Percentiles rank a stretch among this genome's conserved stretches.
Evolutionary conservation across 176 grass and related monocot genomes (phyloP).

Genomic region (Raddia guianensis): DNA sequence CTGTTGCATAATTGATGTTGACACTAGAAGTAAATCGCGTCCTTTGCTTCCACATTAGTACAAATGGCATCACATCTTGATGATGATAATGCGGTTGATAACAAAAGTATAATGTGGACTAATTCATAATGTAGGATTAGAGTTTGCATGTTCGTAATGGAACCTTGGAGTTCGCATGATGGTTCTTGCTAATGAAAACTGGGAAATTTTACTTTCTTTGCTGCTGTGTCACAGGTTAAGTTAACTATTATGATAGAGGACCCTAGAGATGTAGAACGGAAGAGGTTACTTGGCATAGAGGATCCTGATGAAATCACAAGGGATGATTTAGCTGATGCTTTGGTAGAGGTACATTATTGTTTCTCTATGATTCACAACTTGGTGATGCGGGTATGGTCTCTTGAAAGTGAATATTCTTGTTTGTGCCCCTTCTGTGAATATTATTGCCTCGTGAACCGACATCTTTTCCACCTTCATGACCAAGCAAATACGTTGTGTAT

Average conservation of each 20-base stretch:
- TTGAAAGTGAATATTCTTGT: not conserved
- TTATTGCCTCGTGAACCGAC: not conserved
- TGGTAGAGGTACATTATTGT: constrained; percentile 72
- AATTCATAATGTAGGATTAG: not conserved
- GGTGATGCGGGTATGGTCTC: not conserved
- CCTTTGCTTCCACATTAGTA: not conserved
- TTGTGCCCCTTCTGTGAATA: not conserved
- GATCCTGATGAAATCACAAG: constrained; percentile 81
- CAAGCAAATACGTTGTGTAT: not conserved
- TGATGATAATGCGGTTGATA: not conserved
- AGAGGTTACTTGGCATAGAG: constrained; percentile 87
- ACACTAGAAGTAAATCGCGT: not conserved
- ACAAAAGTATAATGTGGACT: not conserved
- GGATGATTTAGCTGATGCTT: constrained; percentile 83
- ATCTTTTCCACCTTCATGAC: constrained; percentile 12
- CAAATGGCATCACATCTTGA: not conserved
- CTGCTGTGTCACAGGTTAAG: constrained; percentile 68
- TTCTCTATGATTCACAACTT: constrained; percentile 42
- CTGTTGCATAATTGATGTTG: not conserved
- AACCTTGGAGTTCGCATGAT: constrained; percentile 1
- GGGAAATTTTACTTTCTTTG: constrained; percentile 35
- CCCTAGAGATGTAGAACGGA: constrained; percentile 90
- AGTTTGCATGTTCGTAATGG: not conserved
- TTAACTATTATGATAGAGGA: constrained; percentile 98
- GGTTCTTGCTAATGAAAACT: constrained; percentile 3